These are phyloP conservation scores for Conoideocrella luteorostrata DNA, from an alignment of 2,329 filamentous ascomycete species.

Conservation along the genomic window DNA sequence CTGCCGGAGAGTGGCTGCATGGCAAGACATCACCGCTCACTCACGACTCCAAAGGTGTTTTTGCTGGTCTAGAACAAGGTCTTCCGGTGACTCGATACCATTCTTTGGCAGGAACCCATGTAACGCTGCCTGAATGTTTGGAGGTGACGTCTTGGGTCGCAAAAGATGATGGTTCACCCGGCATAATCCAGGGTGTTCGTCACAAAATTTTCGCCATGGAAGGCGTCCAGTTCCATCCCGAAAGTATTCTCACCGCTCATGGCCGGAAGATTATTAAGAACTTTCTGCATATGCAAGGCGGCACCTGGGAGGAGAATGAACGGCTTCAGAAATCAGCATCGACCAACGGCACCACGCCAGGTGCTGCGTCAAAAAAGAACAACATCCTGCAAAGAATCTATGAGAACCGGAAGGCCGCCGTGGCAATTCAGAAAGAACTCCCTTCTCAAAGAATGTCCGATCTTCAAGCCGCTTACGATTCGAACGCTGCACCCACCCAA, in stretches of 20 bases:
- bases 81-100: constrained; percentile 93
- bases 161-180: constrained; percentile 67
- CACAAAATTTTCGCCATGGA: constrained; percentile 91
- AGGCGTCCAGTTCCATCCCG: constrained; percentile 95
- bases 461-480: constrained; percentile 77
- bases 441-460: constrained; percentile 80
- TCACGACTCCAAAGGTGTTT: constrained; percentile 90
- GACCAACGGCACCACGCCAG: constrained; percentile 19
- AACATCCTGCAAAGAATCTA: constrained; percentile 94
- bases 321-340: constrained; percentile 39
- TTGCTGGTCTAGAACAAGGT: constrained; percentile 69
- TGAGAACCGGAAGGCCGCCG: constrained; percentile 65
- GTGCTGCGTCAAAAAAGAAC: constrained; percentile 50
- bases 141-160: constrained; percentile 89
- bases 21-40: constrained; percentile 90
- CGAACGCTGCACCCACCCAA: constrained; percentile 77
- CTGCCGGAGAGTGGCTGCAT: constrained; percentile 92
- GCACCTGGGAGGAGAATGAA: constrained; percentile 83
- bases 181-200: constrained; percentile 92
- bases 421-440: constrained; percentile 74
- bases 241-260: constrained; percentile 89
- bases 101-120: constrained; percentile 85
- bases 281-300: constrained; percentile 80
- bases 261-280: constrained; percentile 88
- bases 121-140: constrained; percentile 76